Evolutionary conservation across 331 rosid genomes (phyloP).

Genomic region (Phaseolus coccineus): DNA sequence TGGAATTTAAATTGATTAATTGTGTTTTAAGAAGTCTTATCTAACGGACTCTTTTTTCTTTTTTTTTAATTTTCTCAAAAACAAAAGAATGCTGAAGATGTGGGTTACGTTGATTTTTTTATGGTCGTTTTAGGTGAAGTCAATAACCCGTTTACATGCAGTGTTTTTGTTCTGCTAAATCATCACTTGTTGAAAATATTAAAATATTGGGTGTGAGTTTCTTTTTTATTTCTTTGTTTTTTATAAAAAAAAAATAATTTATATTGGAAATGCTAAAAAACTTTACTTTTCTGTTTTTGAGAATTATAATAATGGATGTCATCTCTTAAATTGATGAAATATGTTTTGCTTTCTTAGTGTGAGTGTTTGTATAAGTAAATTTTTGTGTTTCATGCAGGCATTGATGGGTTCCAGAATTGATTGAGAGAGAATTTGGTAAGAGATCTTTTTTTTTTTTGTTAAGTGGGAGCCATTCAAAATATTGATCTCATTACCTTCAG

Average conservation of each 20-base stretch:
- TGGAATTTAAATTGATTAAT: neutral
- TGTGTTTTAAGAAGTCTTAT: neutral
- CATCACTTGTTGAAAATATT: neutral
- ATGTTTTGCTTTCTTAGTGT: neutral
- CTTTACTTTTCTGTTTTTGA: no score
- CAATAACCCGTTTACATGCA: neutral
- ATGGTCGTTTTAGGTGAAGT: neutral
- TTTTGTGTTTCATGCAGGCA: slow-evolving; percentile 15
- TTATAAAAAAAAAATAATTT: neutral
- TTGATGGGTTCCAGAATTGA: slow-evolving; percentile 2
- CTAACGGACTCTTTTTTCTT: neutral
- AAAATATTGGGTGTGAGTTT: neutral
- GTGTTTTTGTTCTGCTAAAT: neutral
- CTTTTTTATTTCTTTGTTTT: neutral
- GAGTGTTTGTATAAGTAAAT: neutral
- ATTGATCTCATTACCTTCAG: neutral
- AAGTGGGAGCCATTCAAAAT: neutral
- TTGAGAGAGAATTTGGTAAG: slow-evolving; percentile 9
- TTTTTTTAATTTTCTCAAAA: neutral
- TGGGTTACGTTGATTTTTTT: neutral
- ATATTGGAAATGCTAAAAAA: neutral
- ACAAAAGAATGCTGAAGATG: neutral
- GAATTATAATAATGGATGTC: neutral
- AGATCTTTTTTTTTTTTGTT: neutral
- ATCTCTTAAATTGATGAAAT: neutral